Evolutionary conservation across 305 asterid species (phyloP), one percentile per base, ranked within the genome.

Genomic region (Ilex paraguariensis): DNA sequence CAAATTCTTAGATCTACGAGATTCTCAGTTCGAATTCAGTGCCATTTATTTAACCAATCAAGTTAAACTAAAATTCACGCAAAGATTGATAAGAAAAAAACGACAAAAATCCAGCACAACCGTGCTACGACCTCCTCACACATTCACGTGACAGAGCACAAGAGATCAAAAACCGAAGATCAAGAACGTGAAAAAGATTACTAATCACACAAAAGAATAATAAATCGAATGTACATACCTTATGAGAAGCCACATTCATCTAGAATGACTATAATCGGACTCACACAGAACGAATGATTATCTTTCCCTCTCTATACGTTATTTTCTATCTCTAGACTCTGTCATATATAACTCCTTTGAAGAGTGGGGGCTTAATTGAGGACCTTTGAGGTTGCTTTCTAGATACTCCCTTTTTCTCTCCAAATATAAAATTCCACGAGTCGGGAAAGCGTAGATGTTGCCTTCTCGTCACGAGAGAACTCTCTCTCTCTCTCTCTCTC

Each of bases 1-100:
- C 6, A 21, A 21, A 21, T 21, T 21, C 36, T 59, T 56, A 68
- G 79, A 76, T 82, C 79, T 62, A 61, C 70, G 54, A 60, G 56
- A 75, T 57, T 66, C 70, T 53, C 67, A 58, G 17, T 61, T 64
- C 65, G 36, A 69, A 62, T 60, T 64, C 62, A 45, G 59, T 59
- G 28, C 76, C 74, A 63, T 55, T 33, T 57, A 57, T 55, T 33
- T 57, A 57, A 70, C 66, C 68, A 67, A 44, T 57, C 67, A 61
- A 68, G 66, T 66, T 55, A 36, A 53, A 70, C 56, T 64, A 31
- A 48, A 59, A 49, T 65, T 40, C 68, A 46, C 72, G 65, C 36
- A 65, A 66, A 71, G 30, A 66, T 28, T 53, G 51, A 58, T 50
- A 65, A 36, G 6, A 4, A 15, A 62, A 54, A 42, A 32, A 52